Base-by-base conservation (phyloP, 306 rosid genomes). In the Glycine soja region DNA sequence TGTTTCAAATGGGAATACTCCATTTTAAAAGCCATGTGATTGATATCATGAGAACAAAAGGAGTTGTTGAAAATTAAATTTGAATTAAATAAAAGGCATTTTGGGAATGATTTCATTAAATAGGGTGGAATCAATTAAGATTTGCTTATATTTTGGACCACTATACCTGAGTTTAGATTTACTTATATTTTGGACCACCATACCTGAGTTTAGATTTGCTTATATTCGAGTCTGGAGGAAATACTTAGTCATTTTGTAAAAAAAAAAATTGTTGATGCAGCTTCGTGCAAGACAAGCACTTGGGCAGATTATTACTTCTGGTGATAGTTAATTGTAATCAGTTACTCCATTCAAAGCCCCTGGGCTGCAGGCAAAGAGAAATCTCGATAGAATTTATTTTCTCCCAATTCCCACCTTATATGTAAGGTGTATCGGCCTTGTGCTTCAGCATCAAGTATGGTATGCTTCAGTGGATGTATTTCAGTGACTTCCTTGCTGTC, bases 251-350 rank as follows among this genome's bases (percentile, higher is more conserved):
- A 52, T 46, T 86, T 62, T 80, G 18, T 45, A 53, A 85, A 65
- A n/a, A n/a, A n/a, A n/a, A n/a, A n/a, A n/a, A n/a, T 64, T 77
- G 40, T 66, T 81, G 66, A 83, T 80, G 66, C 90, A 93, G 98
- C 90, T 89, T 81, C 98, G 94, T 46, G 97, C 89, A 73, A 89
- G 84, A 84, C 80, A 86, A 16, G 93, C 90, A 56, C 81, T 91
- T 10, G 89, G 83, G 64, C 97, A 93, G 56, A 76, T 90, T 83
- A 65, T 59, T 74, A 76, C 90, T 83, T 81, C 82, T 47, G 85
- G 89, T 83, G 94, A 85, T 72, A 75, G 88, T 82, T 86, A 74
- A 81, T 42, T 82, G 69, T 58, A 78, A 81, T 72, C 40, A 77
- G 34, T 34, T 52, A 36, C 79, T 74, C 66, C 58, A 45, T 51